phyloP scores from a whole-genome alignment of 2,329 filamentous ascomycete species.

The Phoma sp. region DNA sequence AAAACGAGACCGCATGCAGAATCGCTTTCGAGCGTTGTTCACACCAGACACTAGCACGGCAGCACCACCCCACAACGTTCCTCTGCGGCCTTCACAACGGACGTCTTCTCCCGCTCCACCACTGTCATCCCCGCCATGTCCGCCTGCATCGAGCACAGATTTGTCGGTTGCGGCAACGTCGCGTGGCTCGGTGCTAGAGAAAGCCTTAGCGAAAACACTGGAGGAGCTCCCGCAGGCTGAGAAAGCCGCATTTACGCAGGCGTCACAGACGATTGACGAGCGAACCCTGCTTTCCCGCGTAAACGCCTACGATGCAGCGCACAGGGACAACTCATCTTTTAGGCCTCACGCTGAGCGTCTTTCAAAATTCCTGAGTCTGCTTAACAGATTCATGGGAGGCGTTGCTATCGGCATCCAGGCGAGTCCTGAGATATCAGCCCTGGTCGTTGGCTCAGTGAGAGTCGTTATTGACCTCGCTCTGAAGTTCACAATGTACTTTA shows the following conservation, averaged over 20 bases:
- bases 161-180: neutral
- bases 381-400: slow-evolving; percentile 28
- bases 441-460: slow-evolving; percentile 28
- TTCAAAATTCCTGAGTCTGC: slow-evolving; percentile 21
- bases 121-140: neutral
- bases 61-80: neutral
- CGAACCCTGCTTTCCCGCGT: slow-evolving; percentile 17
- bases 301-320: slow-evolving; percentile 16
- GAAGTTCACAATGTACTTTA: slow-evolving; percentile 26
- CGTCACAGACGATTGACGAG: slow-evolving; percentile 15
- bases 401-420: slow-evolving; percentile 26
- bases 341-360: slow-evolving; percentile 24
- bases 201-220: neutral
- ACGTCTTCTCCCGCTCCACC: neutral
- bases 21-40: neutral
- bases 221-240: slow-evolving; percentile 19
- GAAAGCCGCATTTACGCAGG: slow-evolving; percentile 20
- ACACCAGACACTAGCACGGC: neutral
- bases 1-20: neutral
- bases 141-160: neutral
- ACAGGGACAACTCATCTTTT: slow-evolving; percentile 22
- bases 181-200: neutral
- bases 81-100: no score
- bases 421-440: slow-evolving; percentile 22
- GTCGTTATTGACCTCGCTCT: slow-evolving; percentile 26